Evolutionary conservation across 305 asterid species (phyloP).

Genomic region (Fraxinus platypoda): DNA sequence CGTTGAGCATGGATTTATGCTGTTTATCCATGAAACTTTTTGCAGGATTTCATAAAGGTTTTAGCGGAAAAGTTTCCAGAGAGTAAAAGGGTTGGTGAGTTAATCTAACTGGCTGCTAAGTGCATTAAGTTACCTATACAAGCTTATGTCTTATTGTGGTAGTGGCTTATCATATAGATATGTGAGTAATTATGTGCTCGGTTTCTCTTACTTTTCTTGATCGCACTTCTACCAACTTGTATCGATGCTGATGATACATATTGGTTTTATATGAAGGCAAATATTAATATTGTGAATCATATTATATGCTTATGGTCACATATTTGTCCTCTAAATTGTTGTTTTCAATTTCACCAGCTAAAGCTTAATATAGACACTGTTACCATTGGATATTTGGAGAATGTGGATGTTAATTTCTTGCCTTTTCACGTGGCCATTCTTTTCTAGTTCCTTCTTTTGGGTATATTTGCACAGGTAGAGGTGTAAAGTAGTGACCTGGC

Average conservation of each 20-base stretch:
- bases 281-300: not conserved
- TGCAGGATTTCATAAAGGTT: constrained; percentile 71
- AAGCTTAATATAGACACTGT: not conserved
- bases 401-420: not conserved
- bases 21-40: constrained; percentile 3
- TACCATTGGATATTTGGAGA: not conserved
- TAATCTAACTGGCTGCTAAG: constrained; percentile 24
- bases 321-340: not conserved
- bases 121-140: not conserved
- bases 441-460: not conserved
- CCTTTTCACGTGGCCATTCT: not conserved
- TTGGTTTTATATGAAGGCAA: not conserved
- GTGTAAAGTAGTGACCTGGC: not conserved
- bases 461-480: not conserved
- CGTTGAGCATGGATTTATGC: constrained; percentile 15
- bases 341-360: not conserved
- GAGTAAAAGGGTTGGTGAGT: constrained; percentile 98
- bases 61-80: constrained; percentile 70
- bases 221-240: constrained; percentile 1
- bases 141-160: not conserved
- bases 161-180: constrained; percentile 9
- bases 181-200: not conserved
- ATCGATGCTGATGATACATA: not conserved
- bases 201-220: constrained; percentile 1
- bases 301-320: not conserved